Percentiles rank a stretch among this genome's conserved stretches.
Evolutionary conservation across 306 rosid species (phyloP).

Genomic region (Malus asiatica): DNA sequence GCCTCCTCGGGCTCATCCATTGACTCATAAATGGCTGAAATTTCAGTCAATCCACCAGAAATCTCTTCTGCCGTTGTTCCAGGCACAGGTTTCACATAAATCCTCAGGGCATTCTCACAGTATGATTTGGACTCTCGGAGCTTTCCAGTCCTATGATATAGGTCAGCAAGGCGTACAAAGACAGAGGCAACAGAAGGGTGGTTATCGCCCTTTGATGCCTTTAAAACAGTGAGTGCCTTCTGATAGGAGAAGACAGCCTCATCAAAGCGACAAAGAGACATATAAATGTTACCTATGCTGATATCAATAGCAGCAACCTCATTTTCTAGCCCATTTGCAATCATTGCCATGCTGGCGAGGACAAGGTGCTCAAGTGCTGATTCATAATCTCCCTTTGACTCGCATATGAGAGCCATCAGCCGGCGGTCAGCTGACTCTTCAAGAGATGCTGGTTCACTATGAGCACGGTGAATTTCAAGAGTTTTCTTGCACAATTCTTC

Average conservation of each 20-base stretch:
- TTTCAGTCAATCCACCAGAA: constrained; percentile 83
- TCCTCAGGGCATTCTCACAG: constrained; percentile 88
- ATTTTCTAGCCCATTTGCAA: constrained; percentile 83
- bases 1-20: constrained; percentile 97
- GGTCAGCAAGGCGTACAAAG: constrained; percentile 88
- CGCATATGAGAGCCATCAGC: constrained; percentile 83
- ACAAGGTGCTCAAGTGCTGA: constrained; percentile 91
- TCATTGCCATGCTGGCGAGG: constrained; percentile 98
- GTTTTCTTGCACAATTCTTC: constrained; percentile 85
- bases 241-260: constrained; percentile 97
- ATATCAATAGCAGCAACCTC: constrained; percentile 96
- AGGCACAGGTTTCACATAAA: constrained; percentile 88
- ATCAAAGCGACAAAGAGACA: constrained; percentile 91
- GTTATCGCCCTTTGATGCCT: constrained; percentile 83
- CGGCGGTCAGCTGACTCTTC: constrained; percentile 97
- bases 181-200: constrained; percentile 92
- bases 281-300: constrained; percentile 88
- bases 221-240: constrained; percentile 95
- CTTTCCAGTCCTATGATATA: constrained; percentile 94
- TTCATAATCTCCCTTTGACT: constrained; percentile 88
- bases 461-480: constrained; percentile 80
- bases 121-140: constrained; percentile 91
- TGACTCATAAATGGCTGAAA: constrained; percentile 90
- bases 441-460: constrained; percentile 95
- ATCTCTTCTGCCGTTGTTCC: constrained; percentile 89